Evolutionary conservation across 805 yeast genomes (phyloP).

Genomic region (Kurtzmaniella fragi): DNA sequence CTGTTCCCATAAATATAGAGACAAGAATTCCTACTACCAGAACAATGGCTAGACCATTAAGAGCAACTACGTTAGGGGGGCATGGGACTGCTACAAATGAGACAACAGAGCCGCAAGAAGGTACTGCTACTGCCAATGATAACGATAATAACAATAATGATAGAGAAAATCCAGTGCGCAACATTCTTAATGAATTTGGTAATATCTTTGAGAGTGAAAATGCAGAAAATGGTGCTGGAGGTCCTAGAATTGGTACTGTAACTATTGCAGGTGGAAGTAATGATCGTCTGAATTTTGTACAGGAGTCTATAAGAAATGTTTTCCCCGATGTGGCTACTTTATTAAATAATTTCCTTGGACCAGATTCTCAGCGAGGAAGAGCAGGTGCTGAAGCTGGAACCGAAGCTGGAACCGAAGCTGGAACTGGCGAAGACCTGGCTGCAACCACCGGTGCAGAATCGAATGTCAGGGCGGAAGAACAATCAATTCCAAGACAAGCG

Average conservation of each 20-base stretch:
- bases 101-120: constrained; percentile 1
- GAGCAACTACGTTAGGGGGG: constrained; percentile 1
- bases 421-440: no score
- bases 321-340: no score
- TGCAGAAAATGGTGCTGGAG: background rate
- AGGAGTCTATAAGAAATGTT: no score
- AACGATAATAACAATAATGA: background rate
- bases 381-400: no score
- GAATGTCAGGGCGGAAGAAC: background rate
- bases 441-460: no score
- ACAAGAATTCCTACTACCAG: constrained; percentile 4
- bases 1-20: constrained; percentile 9
- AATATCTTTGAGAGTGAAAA: constrained; percentile 15
- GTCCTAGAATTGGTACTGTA: background rate
- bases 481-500: background rate
- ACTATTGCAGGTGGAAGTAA: background rate
- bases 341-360: no score
- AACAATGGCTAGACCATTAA: constrained; percentile 3
- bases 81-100: background rate
- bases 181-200: constrained; percentile 18
- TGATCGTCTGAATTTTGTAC: background rate
- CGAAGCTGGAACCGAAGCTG: no score
- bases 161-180: constrained; percentile 8
- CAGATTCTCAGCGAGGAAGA: no score
- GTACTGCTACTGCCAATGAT: background rate